phyloP scores from a whole-genome alignment of 1,284 basidiomycete species.

The Puccinia coronata region DNA sequence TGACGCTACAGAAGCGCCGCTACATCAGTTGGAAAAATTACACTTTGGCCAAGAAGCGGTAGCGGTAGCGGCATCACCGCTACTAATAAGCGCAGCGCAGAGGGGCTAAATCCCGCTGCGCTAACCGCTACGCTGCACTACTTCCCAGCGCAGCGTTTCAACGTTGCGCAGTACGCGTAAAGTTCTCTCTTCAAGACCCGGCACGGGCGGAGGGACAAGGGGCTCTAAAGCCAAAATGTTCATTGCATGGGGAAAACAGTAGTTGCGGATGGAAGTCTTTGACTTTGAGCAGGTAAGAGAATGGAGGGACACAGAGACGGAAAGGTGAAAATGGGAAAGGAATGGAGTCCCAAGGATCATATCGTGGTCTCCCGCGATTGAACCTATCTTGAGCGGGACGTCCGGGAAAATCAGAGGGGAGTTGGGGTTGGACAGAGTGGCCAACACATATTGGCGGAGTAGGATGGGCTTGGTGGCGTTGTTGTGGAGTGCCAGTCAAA shows the following conservation, averaged over 20 bases:
- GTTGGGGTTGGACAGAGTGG: neutral
- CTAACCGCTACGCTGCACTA: too few species aligned
- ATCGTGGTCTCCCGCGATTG: neutral
- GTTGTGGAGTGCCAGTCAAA: neutral
- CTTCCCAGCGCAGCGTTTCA: too few species aligned
- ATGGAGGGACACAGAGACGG: neutral
- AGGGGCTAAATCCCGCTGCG: too few species aligned
- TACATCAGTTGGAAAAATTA: too few species aligned
- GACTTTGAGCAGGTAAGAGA: neutral
- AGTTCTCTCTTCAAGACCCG: neutral
- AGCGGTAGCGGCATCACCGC: too few species aligned
- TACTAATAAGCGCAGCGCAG: too few species aligned
- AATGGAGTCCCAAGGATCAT: too few species aligned
- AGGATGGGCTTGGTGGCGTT: neutral
- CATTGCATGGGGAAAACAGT: neutral
- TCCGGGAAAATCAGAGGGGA: neutral
- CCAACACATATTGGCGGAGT: too few species aligned
- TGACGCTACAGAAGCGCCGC: too few species aligned
- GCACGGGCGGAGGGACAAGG: too few species aligned
- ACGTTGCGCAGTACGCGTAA: neutral
- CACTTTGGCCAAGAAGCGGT: too few species aligned
- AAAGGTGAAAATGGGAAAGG: neutral
- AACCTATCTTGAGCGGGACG: neutral
- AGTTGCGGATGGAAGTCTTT: neutral
- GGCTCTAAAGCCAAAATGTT: neutral